These are phyloP conservation scores for Coniochaeta ligniaria DNA, from an alignment of 2,329 filamentous ascomycete species.

Conservation along the genomic window DNA sequence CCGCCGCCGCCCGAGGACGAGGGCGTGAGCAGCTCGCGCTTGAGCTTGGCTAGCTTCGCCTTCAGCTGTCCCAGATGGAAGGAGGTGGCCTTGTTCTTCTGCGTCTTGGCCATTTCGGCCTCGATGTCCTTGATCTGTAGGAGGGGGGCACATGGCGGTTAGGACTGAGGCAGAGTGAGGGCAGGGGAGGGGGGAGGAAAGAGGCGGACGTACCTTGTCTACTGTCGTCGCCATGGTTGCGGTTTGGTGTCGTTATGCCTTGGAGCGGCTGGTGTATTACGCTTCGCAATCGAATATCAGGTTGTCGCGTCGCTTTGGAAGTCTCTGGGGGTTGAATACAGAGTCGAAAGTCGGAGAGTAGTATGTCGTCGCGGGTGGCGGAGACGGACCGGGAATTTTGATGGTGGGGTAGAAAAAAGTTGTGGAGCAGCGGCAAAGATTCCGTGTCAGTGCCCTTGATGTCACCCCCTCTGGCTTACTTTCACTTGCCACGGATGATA, in stretches of 20 bases:
- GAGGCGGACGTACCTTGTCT: slow-evolving; percentile 65
- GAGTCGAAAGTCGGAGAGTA: neutral
- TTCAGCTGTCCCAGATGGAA: slow-evolving; percentile 95
- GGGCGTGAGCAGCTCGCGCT: slow-evolving; percentile 89
- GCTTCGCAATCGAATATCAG: neutral
- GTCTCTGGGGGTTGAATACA: neutral
- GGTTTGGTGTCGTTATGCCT: slow-evolving; percentile 8
- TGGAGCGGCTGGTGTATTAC: neutral
- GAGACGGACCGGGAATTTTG: slow-evolving; percentile 15
- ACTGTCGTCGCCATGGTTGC: slow-evolving; percentile 89
- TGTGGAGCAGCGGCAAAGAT: neutral
- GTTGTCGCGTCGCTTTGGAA: neutral
- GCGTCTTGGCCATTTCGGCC: slow-evolving; percentile 94
- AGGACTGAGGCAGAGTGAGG: slow-evolving; percentile 2
- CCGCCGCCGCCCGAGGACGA: slow-evolving; percentile 73
- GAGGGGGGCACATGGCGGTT: slow-evolving; percentile 13
- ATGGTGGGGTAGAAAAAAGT: slow-evolving; percentile 17
- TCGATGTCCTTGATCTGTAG: slow-evolving; percentile 90
- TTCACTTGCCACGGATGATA: too few relatives aligned
- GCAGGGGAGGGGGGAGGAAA: neutral
- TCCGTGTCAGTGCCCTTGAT: neutral
- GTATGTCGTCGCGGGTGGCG: slow-evolving; percentile 4
- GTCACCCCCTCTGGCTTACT: neutral
- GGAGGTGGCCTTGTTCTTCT: slow-evolving; percentile 95
- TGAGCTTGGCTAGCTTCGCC: slow-evolving; percentile 96